Percentiles rank a stretch among this genome's conserved stretches.
Conservation (phyloP, 2,329 filamentous ascomycete species). For the Trichoderma polysporum region DNA sequence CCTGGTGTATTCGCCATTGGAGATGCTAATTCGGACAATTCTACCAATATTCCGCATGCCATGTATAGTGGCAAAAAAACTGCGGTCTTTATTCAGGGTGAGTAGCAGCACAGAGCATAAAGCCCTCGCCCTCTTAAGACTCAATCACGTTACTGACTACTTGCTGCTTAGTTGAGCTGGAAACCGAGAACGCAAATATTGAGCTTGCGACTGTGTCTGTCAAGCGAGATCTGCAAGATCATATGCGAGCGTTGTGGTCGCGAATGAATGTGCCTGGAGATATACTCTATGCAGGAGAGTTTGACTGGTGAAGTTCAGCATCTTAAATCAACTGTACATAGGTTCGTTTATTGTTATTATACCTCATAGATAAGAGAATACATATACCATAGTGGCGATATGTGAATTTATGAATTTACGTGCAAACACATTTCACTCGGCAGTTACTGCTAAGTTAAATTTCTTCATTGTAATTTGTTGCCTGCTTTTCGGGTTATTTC, state of each 20-base stretch:
- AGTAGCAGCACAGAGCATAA: constrained; percentile 28
- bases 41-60: constrained; percentile 61
- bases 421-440: too few species aligned
- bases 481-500: too few species aligned
- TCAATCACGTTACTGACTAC: neutral
- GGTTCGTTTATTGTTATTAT: neutral
- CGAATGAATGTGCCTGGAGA: constrained; percentile 44
- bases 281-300: constrained; percentile 48
- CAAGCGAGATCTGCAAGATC: constrained; percentile 29
- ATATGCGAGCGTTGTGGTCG: constrained; percentile 46
- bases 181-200: constrained; percentile 38
- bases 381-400: too few species aligned
- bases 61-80: constrained; percentile 59
- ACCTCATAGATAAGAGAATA: neutral
- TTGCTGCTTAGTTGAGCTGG: constrained; percentile 39
- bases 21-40: constrained; percentile 59
- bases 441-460: too few species aligned
- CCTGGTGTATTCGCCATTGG: constrained; percentile 58
- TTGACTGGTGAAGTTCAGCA: constrained; percentile 28
- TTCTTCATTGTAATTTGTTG: too few species aligned
- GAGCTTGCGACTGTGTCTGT: constrained; percentile 34
- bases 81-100: constrained; percentile 58
- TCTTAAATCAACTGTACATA: neutral
- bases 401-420: too few species aligned
- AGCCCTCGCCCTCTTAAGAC: neutral